Evolutionary conservation across 768 basidiomycete species (phyloP), one percentile per base, ranked within the genome.

Genomic region (Boletus huronensis): DNA sequence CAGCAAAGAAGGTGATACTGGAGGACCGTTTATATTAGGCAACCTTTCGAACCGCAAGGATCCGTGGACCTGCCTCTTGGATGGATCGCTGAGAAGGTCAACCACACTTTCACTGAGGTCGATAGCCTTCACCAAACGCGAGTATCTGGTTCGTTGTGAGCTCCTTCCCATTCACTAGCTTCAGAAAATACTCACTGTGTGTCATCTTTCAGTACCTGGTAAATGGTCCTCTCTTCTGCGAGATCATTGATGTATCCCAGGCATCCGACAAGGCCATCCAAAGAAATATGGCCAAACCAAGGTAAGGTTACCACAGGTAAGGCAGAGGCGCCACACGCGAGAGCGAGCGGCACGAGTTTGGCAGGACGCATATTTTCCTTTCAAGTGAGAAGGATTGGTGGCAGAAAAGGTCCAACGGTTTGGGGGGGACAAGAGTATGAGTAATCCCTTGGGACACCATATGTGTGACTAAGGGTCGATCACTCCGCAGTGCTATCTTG

Each of bases 201-300:
- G n/a, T 58, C 47, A 28, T 59, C 41, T 40, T 55, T 60, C 28
- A 58, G 42, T 19, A 60, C n/a, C 7, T 60, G 41, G 23, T 58
- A 58, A 19, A 60, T 48, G 4, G 58, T 60, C 28, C 21, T 40
- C 26, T 44, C 47, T 59, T 48, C 51, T 17, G 41, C 34, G 11
- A 8, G 19, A 35, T 16, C 19, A 23, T 7, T 60, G 32, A n/a
- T n/a, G 28, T 48, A 58, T 35, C 44, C 44, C 46, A 58, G 39
- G 45, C n/a, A 50, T 19, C 38, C 47, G 21, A 40, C 26, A 19
- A 66, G 39, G 21, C 38, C 39, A 17, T 59, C 52, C 19, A 69
- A 19, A 8, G 53, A 50, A 17, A 69, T 3, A n/a, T 66, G 58
- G 36, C 61, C 55, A 26, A 68, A 62, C 64, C 61, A 68, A n/a